Conservation (phyloP, 768 basidiomycete genomes). For the Cystobasidium onofrii region DNA sequence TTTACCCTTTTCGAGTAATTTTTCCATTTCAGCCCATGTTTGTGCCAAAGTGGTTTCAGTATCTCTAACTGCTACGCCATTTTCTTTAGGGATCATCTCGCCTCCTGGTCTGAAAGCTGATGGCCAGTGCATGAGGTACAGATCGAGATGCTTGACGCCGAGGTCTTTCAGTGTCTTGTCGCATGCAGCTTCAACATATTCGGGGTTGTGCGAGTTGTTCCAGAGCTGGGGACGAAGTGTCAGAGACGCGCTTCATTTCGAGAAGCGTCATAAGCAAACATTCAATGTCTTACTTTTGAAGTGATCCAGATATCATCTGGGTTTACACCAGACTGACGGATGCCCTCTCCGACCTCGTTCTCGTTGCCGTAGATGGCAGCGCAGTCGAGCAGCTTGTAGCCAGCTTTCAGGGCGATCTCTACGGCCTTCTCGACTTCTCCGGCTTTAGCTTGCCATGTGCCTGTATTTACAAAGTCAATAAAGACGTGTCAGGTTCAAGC, state of each 20-base stretch:
- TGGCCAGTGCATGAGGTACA: constrained; percentile 34
- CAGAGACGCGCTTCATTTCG: background rate
- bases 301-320: constrained; percentile 34
- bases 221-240: constrained; percentile 1
- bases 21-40: constrained; percentile 56
- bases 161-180: constrained; percentile 32
- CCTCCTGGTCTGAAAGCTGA: constrained; percentile 28
- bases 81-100: constrained; percentile 29
- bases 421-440: constrained; percentile 22
- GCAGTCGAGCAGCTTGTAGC: constrained; percentile 28
- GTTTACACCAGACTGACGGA: constrained; percentile 13
- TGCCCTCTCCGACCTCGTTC: constrained; percentile 32
- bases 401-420: constrained; percentile 20
- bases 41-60: constrained; percentile 22
- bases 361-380: constrained; percentile 34
- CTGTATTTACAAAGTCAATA: no score
- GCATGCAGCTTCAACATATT: constrained; percentile 27
- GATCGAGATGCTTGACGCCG: constrained; percentile 25
- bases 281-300: constrained; percentile 23
- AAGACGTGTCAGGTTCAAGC: no score
- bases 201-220: constrained; percentile 28
- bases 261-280: background rate
- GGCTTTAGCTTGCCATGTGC: constrained; percentile 28
- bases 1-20: constrained; percentile 60
- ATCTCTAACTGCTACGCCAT: constrained; percentile 20